Conservation (phyloP, 306 rosid genomes). For the Inga laurina region DNA sequence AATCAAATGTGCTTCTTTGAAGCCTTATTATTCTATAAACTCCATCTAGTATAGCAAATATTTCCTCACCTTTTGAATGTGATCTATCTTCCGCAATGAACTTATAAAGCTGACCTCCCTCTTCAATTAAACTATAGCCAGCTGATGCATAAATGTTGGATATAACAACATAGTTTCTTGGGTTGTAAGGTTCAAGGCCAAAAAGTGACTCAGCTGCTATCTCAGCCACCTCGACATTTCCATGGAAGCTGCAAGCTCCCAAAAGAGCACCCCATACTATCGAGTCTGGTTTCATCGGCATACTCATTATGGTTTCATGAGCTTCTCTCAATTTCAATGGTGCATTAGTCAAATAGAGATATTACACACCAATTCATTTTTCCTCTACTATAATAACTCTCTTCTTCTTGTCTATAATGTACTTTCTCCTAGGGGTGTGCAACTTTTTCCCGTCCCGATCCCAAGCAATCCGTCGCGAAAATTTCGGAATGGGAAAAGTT, state of each 20-base stretch:
- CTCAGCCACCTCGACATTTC: slow-evolving; percentile 63
- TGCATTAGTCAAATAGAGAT: no score
- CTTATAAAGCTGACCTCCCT: slow-evolving; percentile 67
- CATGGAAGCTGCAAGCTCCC: slow-evolving; percentile 85
- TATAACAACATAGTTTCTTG: slow-evolving; percentile 78
- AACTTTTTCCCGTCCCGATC: no score
- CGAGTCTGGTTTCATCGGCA: slow-evolving; percentile 74
- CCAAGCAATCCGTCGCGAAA: no score
- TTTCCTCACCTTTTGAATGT: slow-evolving; percentile 52
- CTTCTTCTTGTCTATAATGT: no score
- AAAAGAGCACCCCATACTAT: slow-evolving; percentile 81
- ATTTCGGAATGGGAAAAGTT: no score
- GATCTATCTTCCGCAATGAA: slow-evolving; percentile 79
- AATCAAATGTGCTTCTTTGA: slow-evolving; percentile 31
- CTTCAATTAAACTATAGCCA: slow-evolving; percentile 79
- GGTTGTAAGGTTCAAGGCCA: slow-evolving; percentile 75
- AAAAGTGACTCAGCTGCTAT: slow-evolving; percentile 65
- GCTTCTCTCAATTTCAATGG: slow-evolving; percentile 48
- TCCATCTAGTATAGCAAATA: slow-evolving; percentile 57
- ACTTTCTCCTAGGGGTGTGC: no score
- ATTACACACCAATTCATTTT: no score
- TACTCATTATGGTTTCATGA: slow-evolving; percentile 47
- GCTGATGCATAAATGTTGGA: slow-evolving; percentile 84
- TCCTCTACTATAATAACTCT: no score
- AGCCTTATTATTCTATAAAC: slow-evolving; percentile 51